Evolutionary conservation across 2,329 filamentous ascomycete genomes (phyloP).

Genomic region (Zasmidium cellare): DNA sequence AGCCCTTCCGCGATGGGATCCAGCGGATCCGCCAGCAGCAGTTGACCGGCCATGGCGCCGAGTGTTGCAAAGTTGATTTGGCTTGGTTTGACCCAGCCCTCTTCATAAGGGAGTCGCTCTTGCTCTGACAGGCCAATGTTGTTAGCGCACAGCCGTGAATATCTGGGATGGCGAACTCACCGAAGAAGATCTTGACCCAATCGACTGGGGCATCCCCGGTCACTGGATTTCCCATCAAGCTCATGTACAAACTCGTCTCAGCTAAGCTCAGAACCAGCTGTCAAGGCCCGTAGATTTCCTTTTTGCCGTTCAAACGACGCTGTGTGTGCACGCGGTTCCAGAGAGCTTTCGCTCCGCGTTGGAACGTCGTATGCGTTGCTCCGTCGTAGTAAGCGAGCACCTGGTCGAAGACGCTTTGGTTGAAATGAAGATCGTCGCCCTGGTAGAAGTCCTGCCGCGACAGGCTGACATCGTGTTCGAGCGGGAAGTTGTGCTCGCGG

Average conservation of each 20-base stretch:
- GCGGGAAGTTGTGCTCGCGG: conserved; percentile 35
- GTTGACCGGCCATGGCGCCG: neutral
- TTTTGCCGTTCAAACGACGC: conserved; percentile 29
- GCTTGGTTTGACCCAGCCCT: conserved; percentile 32
- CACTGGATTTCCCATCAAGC: conserved; percentile 31
- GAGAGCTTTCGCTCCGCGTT: conserved; percentile 30
- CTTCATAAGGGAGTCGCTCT: conserved; percentile 36
- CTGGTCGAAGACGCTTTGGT: conserved; percentile 33
- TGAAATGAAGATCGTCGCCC: conserved; percentile 38
- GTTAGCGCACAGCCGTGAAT: too few species aligned
- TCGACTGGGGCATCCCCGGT: conserved; percentile 13
- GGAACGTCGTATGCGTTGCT: conserved; percentile 28
- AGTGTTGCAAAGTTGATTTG: neutral
- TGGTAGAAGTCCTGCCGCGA: conserved; percentile 36
- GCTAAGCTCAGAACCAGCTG: conserved; percentile 38
- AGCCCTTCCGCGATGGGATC: conserved; percentile 3
- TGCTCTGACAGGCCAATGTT: too few species aligned
- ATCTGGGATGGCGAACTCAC: too few species aligned
- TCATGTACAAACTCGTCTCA: conserved; percentile 39
- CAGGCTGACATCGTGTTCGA: conserved; percentile 39
- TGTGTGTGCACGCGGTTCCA: conserved; percentile 32
- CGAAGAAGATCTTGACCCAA: conserved; percentile 21
- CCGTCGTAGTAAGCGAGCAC: conserved; percentile 30
- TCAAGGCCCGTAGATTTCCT: conserved; percentile 33
- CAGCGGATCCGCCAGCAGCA: neutral